Base-by-base conservation (phyloP, 2,329 filamentous ascomycete species). In the Cephalotrichum gorgonifer region DNA sequence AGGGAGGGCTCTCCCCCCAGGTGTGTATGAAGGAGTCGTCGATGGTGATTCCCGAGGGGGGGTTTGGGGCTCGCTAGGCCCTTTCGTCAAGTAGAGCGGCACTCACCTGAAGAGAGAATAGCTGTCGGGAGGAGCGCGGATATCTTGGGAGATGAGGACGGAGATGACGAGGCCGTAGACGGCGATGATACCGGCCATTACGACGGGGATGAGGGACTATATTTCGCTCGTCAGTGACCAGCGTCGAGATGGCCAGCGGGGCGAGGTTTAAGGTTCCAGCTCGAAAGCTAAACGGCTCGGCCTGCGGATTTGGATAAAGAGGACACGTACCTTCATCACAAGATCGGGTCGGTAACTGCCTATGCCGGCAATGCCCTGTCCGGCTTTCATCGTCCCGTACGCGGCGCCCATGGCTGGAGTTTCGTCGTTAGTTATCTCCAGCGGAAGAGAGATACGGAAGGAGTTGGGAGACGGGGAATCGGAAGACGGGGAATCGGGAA, bases 111-210 rank as follows among this genome's bases (percentile, higher is more conserved):
- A 98, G 55, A 97, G 74, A 62, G 83, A 89, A 72, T 95, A 95
- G 62, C 75, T 75, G 50, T 76, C 71, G 20, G 70, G 70, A 15
- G 84, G 85, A 26, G 89, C 86, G 45, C 76, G 78, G 65, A 97
- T 81, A 65, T 95, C 88, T 67, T 88, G 85, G 50, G 89, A 88
- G 65, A 98, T 98, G 57, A 98, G 80, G 62, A 98, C 93, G 17
- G 91, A 86, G 58, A 98, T 90, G 61, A 98, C 93, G 58, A 98
- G 86, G 47, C 90, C 88, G 72, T 98, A 98, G 57, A 98, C 93
- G 51, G 93, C 93, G 62, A 98, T 88, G 64, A 98, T 98, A 80
- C 93, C 93, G 59, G 93, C 95, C 93, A 98, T 98, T 74, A 98
- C 84, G 56, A 93, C 86, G 54, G 87, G 86, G 57, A 91, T 90